Conservation (phyloP, 768 basidiomycete genomes). For the Kwoniella pini region DNA sequence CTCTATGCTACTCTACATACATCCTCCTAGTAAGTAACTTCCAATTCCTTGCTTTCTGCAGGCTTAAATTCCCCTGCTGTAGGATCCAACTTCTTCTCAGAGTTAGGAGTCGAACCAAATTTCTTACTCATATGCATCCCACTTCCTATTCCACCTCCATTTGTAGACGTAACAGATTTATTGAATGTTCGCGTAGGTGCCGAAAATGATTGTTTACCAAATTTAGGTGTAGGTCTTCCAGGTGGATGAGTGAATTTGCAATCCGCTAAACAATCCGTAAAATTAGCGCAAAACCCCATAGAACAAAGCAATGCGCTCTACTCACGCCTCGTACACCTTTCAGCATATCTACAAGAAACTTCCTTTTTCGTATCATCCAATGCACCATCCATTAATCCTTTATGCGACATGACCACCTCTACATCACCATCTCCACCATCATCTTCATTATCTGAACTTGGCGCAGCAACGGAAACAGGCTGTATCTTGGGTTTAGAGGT, state of each 20-base stretch:
- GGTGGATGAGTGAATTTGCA: constrained; percentile 93
- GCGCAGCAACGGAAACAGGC: constrained; percentile 4
- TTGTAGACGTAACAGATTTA: constrained; percentile 9
- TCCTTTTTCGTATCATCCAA: constrained; percentile 38
- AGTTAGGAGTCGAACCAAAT: constrained; percentile 20
- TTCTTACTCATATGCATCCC: constrained; percentile 46
- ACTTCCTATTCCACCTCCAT: constrained; percentile 16
- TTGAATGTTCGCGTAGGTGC: neutral
- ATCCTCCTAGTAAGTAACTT: constrained; percentile 21
- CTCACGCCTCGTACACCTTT: constrained; percentile 71
- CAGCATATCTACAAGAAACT: constrained; percentile 75
- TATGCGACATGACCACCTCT: constrained; percentile 46
- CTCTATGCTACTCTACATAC: too few species aligned
- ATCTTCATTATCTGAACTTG: constrained; percentile 39
- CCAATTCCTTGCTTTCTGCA: constrained; percentile 10
- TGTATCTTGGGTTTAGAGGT: constrained; percentile 16
- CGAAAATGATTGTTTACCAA: constrained; percentile 9
- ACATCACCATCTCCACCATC: constrained; percentile 40
- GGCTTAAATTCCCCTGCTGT: constrained; percentile 34
- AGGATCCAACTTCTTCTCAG: constrained; percentile 30
- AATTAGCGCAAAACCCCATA: too few species aligned
- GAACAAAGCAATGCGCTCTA: constrained; percentile 1
- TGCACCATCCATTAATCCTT: constrained; percentile 45
- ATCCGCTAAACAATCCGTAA: constrained; percentile 57
- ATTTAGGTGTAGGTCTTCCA: constrained; percentile 34